These are phyloP conservation scores for Nitzschia sp. DNA, from an alignment of 108 stramenopile species.

Conservation along the genomic window DNA sequence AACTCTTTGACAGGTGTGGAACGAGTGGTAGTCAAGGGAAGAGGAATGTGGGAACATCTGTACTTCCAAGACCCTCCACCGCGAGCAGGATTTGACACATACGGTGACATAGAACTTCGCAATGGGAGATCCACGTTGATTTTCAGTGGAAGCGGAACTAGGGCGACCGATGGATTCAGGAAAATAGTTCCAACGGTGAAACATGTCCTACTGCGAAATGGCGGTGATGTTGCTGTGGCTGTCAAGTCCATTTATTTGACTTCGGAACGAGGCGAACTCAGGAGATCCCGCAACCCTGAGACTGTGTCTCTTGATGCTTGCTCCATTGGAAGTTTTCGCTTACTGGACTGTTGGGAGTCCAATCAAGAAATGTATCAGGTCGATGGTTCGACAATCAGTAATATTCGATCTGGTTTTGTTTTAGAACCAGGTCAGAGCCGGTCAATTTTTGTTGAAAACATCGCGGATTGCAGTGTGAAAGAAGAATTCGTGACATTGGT, in stretches of 20 bases:
- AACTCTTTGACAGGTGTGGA: slow-evolving; percentile 85
- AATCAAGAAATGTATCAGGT: slow-evolving; percentile 14
- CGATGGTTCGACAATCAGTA: slow-evolving; percentile 14
- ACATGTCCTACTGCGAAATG: slow-evolving; percentile 63
- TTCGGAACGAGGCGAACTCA: slow-evolving; percentile 34
- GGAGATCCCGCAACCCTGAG: slow-evolving; percentile 23
- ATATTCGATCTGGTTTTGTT: slow-evolving; percentile 44
- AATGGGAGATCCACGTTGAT: slow-evolving; percentile 64
- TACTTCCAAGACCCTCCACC: slow-evolving; percentile 60
- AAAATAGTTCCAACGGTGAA: slow-evolving; percentile 45
- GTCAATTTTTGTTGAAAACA: slow-evolving; percentile 61
- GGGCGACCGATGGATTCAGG: background rate
- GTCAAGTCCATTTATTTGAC: slow-evolving; percentile 47
- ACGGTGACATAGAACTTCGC: slow-evolving; percentile 70
- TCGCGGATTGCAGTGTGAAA: slow-evolving; percentile 55
- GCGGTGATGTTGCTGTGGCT: slow-evolving; percentile 50
- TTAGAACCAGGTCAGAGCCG: slow-evolving; percentile 62
- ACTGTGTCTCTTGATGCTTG: slow-evolving; percentile 26
- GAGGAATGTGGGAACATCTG: slow-evolving; percentile 61
- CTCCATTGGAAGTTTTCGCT: slow-evolving; percentile 39
- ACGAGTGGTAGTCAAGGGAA: slow-evolving; percentile 57
- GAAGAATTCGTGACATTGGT: slow-evolving; percentile 58
- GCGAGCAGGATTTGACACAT: slow-evolving; percentile 32
- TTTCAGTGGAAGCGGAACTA: slow-evolving; percentile 51
- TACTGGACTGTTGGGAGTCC: slow-evolving; percentile 46